Evolutionary conservation across 805 yeast species (phyloP), one percentile per base, ranked within the genome.

Genomic region (Pichia heedii): DNA sequence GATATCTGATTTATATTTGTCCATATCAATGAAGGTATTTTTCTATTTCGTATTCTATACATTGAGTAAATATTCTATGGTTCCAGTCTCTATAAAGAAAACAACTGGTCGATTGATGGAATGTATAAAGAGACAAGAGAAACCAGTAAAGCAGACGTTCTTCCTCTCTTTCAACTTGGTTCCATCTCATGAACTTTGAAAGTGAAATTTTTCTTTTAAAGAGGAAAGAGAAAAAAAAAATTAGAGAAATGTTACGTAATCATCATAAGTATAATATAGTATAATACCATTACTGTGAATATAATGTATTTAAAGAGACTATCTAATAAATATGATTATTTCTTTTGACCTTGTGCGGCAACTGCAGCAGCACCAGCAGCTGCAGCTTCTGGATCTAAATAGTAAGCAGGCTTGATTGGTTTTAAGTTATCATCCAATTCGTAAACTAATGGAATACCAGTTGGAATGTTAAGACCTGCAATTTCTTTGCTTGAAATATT

Each of bases 361-460:
- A 89, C 97, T 49, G 96, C 96, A 63, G 97, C 97, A 54, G 97
- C 97, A 77, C 97, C 97, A 44, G 96, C 96, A 53, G 89, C 96
- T 62, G 97, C 97, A 62, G 97, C 97, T 74, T 87, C 97, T 61
- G 97, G 97, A 73, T 89, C 97, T 71, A 89, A 82, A 81, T 89
- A 89, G 79, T 89, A 87, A 58, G 94, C 80, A 56, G 87, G 84
- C 81, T 88, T 88, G 65, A 81, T 73, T 71, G 97, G 97, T 71
- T 79, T 78, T 71, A 89, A 79, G 61, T 76, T 63, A 43, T 76
- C 83, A 66, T 89, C 96, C 63, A 89, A 80, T 73, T 90, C 97
- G 73, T 84, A 90, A 51, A 90, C 96, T 71, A 89, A 80, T 65
- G 97, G 97, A 56, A 89, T 90, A 76, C 96, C 97, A 58, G 97